Base-by-base conservation (phyloP, 225 moss, liverwort and hornwort species). In the Anthoceros angustus region DNA sequence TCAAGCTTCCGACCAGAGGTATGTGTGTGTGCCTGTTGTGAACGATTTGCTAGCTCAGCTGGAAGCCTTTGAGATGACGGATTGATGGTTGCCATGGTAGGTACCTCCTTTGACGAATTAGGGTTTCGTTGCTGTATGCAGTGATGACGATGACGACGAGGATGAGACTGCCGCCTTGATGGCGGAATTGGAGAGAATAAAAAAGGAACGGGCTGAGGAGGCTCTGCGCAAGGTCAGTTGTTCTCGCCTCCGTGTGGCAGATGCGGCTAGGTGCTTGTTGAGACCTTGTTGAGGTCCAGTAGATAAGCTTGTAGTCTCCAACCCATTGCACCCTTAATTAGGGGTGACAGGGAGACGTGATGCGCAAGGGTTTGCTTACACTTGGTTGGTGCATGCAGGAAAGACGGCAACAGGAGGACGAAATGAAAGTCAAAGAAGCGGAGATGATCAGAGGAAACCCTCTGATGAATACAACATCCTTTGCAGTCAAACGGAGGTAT, bases 171-270 rank as follows among this genome's bases (percentile, higher is more conserved):
- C 32, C 32, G 32, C 32, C 32, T 78, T 32, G 32, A 32, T 32
- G 32, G 92, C 95, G 61, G 95, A 92, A 80, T 74, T 98, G 8
- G 95, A 98, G 72, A 85, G 88, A 20, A 90, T 98, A n/a, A 98
- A 98, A 72, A 98, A 92, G 74, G 95, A 92, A 70, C 80, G 86
- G 73, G 85, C 85, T 10, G 91, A 88, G 71, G 91, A 91, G 66
- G 91, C 87, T 72, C 14, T 84, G 62, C 84, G 87, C 8, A 91
- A 98, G 86, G 88, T 92, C 64, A 60, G 49, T 39, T 38, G 12
- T 21, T 16, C 0, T 7, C 32, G 41, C 39, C 23, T 9, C 16
- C 6, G 12, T 11, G 24, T 24, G 63, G 12, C 38, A 20, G 63
- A 63, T 25, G 50, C 26, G 12, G 62, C 7, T 10, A 38, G 40